Percentiles rank a stretch among this genome's conserved stretches.
Evolutionary conservation across 129 eudicot genomes (phyloP).

Genomic region (Apium graveolens): DNA sequence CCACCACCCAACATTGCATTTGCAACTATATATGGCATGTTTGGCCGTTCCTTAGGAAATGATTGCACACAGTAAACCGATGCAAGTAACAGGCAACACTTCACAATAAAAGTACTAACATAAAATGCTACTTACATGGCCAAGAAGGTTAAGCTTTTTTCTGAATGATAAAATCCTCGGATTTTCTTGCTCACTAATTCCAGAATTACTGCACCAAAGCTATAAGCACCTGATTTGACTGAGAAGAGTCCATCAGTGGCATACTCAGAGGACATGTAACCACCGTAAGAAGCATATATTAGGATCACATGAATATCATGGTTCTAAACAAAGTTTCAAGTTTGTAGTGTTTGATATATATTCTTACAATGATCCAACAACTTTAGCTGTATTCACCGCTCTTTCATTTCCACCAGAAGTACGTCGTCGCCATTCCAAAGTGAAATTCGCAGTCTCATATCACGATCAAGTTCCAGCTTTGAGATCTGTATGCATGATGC

Average conservation of each 20-base stretch:
- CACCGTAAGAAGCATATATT: neutral
- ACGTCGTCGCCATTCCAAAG: neutral
- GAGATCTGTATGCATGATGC: constrained; percentile 2
- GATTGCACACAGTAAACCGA: too few species aligned
- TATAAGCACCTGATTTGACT: neutral
- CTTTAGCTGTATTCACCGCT: neutral
- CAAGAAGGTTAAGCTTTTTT: constrained; percentile 5
- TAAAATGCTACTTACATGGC: neutral
- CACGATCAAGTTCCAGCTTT: neutral
- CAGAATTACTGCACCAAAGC: neutral
- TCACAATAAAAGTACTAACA: neutral
- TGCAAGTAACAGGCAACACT: too few species aligned
- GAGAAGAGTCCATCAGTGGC: neutral
- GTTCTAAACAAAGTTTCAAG: neutral
- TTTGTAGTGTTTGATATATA: too few species aligned
- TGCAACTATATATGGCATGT: too few species aligned
- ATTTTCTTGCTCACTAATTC: neutral
- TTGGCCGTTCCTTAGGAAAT: too few species aligned
- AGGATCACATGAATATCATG: neutral
- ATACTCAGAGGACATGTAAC: constrained; percentile 9
- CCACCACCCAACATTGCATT: too few species aligned
- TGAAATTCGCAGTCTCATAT: neutral
- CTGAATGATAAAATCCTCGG: neutral
- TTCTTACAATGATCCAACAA: too few species aligned
- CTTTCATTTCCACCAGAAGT: constrained; percentile 5